Evolutionary conservation across 495 filamentous ascomycete genomes (phyloP), one percentile per base, ranked within the genome.

Genomic region (Lasiosphaeria miniovina): DNA sequence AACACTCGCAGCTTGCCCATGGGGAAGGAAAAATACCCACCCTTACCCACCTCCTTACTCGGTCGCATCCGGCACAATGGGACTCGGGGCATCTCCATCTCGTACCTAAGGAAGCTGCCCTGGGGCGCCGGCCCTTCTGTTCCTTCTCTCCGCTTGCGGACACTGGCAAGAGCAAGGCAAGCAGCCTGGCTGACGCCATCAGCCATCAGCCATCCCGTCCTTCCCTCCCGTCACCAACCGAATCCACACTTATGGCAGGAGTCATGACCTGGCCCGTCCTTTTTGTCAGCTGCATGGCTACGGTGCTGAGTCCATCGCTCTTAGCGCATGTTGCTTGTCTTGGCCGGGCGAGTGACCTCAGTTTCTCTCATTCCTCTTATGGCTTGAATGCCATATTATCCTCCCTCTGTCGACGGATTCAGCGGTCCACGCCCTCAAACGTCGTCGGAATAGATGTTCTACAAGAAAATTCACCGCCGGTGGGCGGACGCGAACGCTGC

Each of bases 301-400:
- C 10, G 54, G 38, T 46, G 17, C 54, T 45, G 41, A 51, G 38
- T 24, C 40, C 36, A 56, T 52, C 14, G 24, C 35, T 33, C 43
- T 17, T 40, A 24, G 11, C 38, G 41, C 45, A 36, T 31, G 33
- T 56, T 5, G 15, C 51, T 43, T 31, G 43, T 38, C 24, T 53
- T 56, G 12, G 38, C 11, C 6, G 54, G 59, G 48, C 48, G 49
- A 52, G 59, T 49, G 54, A 48, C 54, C 49, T 54, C 40, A 53
- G 54, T 58, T 31, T 55, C 58, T 54, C 38, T 34, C 49, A 17
- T 58, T 38, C 53, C 24, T n/a, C 36, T n/a, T 40, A 36, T 54
- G 40, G 48, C 46, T 52, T 60, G 48, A 46, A 51, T 34, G 55
- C 43, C 15, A 24, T 24, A 38, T 57, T 36, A 38, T 57, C 31